phyloP scores from a whole-genome alignment of 108 stramenopile genomes.

The Skeletonema potamos region DNA sequence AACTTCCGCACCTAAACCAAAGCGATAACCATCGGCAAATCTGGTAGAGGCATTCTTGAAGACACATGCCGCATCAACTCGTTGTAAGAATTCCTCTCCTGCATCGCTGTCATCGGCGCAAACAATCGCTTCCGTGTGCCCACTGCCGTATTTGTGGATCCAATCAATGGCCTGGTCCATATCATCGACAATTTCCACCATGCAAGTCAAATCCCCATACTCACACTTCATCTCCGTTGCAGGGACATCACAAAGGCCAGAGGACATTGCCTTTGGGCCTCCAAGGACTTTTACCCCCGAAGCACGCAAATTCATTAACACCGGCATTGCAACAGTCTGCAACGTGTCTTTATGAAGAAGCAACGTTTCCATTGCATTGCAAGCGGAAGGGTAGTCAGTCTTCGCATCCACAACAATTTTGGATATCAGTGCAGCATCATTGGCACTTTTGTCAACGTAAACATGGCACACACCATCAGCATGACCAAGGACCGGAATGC shows the following conservation, averaged over 20 bases:
- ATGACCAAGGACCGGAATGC: conserved; percentile 98
- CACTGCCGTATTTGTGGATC: conserved; percentile 91
- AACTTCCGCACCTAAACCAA: conserved; percentile 98
- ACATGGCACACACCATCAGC: conserved; percentile 99
- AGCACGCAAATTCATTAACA: conserved; percentile 74
- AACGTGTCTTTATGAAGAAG: conserved; percentile 87
- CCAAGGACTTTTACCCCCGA: conserved; percentile 90
- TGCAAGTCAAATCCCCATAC: conserved; percentile 91
- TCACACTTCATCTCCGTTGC: conserved; percentile 82
- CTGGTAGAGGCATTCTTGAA: conserved; percentile 98
- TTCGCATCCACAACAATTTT: conserved; percentile 91
- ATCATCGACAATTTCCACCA: conserved; percentile 91
- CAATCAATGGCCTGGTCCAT: conserved; percentile 92
- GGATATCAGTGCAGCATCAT: conserved; percentile 50
- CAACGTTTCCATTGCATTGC: conserved; percentile 98
- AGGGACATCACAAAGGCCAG: conserved; percentile 72
- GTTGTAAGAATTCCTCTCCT: conserved; percentile 87
- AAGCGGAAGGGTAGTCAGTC: conserved; percentile 98
- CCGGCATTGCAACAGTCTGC: conserved; percentile 58
- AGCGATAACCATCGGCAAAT: conserved; percentile 98
- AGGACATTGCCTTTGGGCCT: conserved; percentile 79
- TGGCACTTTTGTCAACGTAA: conserved; percentile 90
- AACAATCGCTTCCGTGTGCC: conserved; percentile 96
- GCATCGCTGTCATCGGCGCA: conserved; percentile 77
- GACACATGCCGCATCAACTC: conserved; percentile 95